A percentile compares a stretch with the other conserved stretches of the same genome.
Evolutionary conservation across 441 rosid species (phyloP).

Genomic region (Populus hybrid): DNA sequence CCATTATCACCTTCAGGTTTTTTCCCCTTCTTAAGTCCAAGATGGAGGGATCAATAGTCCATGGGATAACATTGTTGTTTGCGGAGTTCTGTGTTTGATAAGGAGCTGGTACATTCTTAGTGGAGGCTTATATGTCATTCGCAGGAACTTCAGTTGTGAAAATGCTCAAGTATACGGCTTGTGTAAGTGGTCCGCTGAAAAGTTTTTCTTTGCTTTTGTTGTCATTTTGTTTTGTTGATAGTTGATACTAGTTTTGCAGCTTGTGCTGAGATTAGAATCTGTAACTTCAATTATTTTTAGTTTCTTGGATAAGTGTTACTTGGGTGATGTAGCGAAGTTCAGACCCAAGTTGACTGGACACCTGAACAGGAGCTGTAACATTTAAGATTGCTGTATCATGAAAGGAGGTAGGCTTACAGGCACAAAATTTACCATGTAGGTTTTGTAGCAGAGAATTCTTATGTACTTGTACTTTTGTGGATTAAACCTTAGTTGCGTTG

Average conservation of each 20-base stretch:
- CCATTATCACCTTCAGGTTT: constrained; percentile 66
- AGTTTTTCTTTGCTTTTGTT: constrained; percentile 19
- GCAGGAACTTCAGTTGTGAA: constrained; percentile 23
- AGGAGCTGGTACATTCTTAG: constrained; percentile 23
- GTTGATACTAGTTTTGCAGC: constrained; percentile 33
- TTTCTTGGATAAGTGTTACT: constrained; percentile 27
- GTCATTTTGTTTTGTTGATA: constrained; percentile 23
- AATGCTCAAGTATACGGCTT: constrained; percentile 27
- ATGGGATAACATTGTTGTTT: constrained; percentile 21
- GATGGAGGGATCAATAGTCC: constrained; percentile 67
- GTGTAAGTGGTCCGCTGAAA: constrained; percentile 21
- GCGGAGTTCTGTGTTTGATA: constrained; percentile 24
- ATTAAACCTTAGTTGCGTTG: constrained; percentile 21
- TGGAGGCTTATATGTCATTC: constrained; percentile 17
- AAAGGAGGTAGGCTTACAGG: constrained; percentile 37
- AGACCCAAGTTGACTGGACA: constrained; percentile 17
- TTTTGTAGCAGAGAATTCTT: constrained; percentile 31
- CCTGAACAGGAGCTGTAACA: constrained; percentile 30
- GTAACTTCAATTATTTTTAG: constrained; percentile 23
- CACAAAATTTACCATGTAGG: constrained; percentile 34
- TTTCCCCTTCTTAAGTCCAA: constrained; percentile 72
- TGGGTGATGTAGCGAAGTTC: constrained; percentile 36
- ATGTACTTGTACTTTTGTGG: constrained; percentile 30
- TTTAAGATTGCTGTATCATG: constrained; percentile 25
- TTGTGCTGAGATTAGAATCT: constrained; percentile 23